These are phyloP conservation scores for Xerocomus amazonicus DNA, from an alignment of 1,284 basidiomycete species.

Conservation along the genomic window DNA sequence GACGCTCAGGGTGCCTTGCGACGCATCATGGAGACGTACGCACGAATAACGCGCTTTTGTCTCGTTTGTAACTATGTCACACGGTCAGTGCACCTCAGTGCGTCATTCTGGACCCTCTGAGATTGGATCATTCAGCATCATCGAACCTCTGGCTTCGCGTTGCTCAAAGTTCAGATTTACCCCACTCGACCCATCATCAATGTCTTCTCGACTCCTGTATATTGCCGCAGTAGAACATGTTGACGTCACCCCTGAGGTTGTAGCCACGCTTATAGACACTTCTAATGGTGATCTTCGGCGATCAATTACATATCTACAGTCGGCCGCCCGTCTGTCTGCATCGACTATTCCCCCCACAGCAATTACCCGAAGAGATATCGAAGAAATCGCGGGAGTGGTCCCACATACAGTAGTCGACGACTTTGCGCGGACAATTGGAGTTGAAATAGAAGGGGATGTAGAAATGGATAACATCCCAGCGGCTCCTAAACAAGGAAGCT, in stretches of 20 bases:
- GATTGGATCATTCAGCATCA: constrained; percentile 64
- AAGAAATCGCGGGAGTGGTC: constrained; percentile 97
- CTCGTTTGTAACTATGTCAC: constrained; percentile 99
- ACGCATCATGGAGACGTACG: constrained; percentile 98
- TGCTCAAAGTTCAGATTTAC: constrained; percentile 99
- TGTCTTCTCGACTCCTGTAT: constrained; percentile 72
- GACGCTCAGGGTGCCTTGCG: constrained; percentile 95
- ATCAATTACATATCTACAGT: constrained; percentile 98
- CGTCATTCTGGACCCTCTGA: constrained; percentile 8
- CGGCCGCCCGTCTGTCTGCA: constrained; percentile 81
- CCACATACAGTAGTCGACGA: constrained; percentile 70
- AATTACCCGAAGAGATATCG: constrained; percentile 75
- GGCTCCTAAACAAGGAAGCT: constrained; percentile 42
- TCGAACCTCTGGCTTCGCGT: constrained; percentile 97
- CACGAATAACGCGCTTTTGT: constrained; percentile 96
- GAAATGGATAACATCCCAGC: constrained; percentile 41
- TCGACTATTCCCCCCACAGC: constrained; percentile 67
- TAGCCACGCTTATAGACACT: constrained; percentile 72
- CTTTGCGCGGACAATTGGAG: constrained; percentile 73
- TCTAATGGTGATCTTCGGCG: constrained; percentile 94
- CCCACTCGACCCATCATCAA: constrained; percentile 79
- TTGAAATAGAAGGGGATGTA: constrained; percentile 60
- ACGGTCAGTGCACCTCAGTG: constrained; percentile 50
- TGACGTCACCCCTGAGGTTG: constrained; percentile 48
- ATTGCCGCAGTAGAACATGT: constrained; percentile 72